phyloP scores from a whole-genome alignment of 768 basidiomycete species.

The Suillus fuscotomentosus region DNA sequence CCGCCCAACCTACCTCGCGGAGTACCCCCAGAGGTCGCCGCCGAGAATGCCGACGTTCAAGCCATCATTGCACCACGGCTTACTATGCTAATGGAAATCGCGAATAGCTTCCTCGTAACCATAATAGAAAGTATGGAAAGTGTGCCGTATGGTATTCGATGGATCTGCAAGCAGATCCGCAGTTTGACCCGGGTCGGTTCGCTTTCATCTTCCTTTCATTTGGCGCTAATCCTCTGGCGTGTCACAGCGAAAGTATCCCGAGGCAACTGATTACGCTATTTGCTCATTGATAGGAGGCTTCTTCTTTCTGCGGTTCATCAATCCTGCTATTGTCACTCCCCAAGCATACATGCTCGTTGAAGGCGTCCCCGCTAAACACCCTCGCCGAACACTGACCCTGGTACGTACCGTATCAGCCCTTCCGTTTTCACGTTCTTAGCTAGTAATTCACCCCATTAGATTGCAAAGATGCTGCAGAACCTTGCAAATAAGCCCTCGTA shows the following conservation, averaged over 20 bases:
- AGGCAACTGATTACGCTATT: constrained; percentile 97
- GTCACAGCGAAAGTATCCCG: constrained; percentile 92
- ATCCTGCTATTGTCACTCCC: constrained; percentile 97
- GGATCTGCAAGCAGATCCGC: constrained; percentile 99
- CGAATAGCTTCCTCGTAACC: constrained; percentile 94
- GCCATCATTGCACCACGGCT: constrained; percentile 96
- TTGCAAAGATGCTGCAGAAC: constrained; percentile 99
- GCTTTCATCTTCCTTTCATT: constrained; percentile 8
- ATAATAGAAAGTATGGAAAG: constrained; percentile 99
- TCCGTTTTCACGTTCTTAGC: not conserved
- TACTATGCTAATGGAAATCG: constrained; percentile 99
- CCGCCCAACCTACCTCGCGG: constrained; percentile 91
- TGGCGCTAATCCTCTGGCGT: constrained; percentile 7
- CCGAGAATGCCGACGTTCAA: constrained; percentile 93
- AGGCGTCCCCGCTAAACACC: constrained; percentile 96
- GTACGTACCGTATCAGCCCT: constrained; percentile 33
- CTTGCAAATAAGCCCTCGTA: constrained; percentile 98
- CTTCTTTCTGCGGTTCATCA: constrained; percentile 99
- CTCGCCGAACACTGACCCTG: constrained; percentile 91
- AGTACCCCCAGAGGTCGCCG: constrained; percentile 91
- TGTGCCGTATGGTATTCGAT: constrained; percentile 98
- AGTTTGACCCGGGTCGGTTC: constrained; percentile 85
- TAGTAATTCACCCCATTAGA: constrained; percentile 45
- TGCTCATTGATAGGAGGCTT: constrained; percentile 99
- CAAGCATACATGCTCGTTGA: constrained; percentile 99